A percentile compares a stretch with the other conserved stretches of the same genome.
These are phyloP conservation scores for Globisporangium heterothallicum DNA, from an alignment of 352 stramenopile species.

Conservation along the genomic window DNA sequence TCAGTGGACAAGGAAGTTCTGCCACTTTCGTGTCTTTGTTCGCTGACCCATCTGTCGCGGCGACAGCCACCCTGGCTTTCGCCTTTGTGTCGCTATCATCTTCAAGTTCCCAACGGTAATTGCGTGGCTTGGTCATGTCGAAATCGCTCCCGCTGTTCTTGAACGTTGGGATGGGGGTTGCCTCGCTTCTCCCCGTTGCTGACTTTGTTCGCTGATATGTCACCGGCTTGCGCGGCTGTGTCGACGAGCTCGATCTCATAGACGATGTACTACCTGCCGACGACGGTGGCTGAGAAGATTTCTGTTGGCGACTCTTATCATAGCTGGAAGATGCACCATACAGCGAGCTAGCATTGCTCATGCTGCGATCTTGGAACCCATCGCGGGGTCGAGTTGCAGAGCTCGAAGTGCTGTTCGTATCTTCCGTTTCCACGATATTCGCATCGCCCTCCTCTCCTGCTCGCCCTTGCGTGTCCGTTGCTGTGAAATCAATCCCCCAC, in stretches of 20 bases:
- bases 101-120: constrained; percentile 73
- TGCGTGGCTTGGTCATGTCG: constrained; percentile 69
- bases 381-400: not conserved
- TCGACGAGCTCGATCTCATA: constrained; percentile 23
- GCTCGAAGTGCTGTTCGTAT: not conserved
- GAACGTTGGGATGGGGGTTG: not conserved
- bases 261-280: too few species aligned
- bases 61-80: not conserved
- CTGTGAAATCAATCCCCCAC: constrained; percentile 61
- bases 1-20: constrained; percentile 46
- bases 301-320: not conserved
- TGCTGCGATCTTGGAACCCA: not conserved
- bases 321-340: not conserved
- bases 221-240: not conserved
- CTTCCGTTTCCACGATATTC: constrained; percentile 28
- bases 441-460: constrained; percentile 15
- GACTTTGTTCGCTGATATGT: constrained; percentile 3
- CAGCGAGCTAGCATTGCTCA: not conserved
- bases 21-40: not conserved
- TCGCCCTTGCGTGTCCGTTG: constrained; percentile 16
- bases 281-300: too few species aligned
- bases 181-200: not conserved
- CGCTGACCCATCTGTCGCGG: not conserved
- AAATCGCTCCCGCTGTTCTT: constrained; percentile 20
- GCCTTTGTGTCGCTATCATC: constrained; percentile 9